Base-by-base conservation (phyloP, 352 stramenopile genomes). In the Phytophthora pseudosyringae region DNA sequence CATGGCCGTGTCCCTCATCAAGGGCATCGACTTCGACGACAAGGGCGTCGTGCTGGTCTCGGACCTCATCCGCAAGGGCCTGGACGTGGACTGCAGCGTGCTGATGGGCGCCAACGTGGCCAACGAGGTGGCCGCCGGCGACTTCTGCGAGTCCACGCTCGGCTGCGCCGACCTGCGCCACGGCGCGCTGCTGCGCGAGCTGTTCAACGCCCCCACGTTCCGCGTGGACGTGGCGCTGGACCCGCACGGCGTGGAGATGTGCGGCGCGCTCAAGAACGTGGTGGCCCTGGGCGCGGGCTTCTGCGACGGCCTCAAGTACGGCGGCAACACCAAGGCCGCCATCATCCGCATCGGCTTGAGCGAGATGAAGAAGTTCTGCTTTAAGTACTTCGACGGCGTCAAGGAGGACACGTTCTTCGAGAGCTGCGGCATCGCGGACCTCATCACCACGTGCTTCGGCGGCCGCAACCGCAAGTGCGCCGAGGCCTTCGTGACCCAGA, bases 371-470 rank as follows among this genome's bases (percentile, higher is more conserved):
- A 94, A 90, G 73, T 96, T 96, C 54, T 91, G 83, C 70, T 93
- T 94, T 72, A 91, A 91, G 63, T 98, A 98, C 87, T 98, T 97
- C 73, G 83, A 95, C 59, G 91, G 93, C 29, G 83, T 97, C 47
- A 93, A 94, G 68, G 89, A 98, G 52, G 79, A 91, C 67, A 98
- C 97, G 40, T 99, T 99, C 73, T 96, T 98, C 58, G 89, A 99
- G 81, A 98, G 83, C 67, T 99, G 97, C 71, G 97, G 97, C 13
- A 95, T 99, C 35, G 97, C 97, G 6, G 97, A 99, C 68, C 80
- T 99, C 5, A 99, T 99, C 66, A 99, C 97, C 28, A 99, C 97
- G 54, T 99, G 97, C 78, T 99, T 99, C 69, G 97, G 97, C 45
- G 97, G 97, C 52, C 88, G 97, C 35, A 99, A 99, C 72, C 90